Conservation (phyloP, 441 rosid species). For the Oxalis stricta region DNA sequence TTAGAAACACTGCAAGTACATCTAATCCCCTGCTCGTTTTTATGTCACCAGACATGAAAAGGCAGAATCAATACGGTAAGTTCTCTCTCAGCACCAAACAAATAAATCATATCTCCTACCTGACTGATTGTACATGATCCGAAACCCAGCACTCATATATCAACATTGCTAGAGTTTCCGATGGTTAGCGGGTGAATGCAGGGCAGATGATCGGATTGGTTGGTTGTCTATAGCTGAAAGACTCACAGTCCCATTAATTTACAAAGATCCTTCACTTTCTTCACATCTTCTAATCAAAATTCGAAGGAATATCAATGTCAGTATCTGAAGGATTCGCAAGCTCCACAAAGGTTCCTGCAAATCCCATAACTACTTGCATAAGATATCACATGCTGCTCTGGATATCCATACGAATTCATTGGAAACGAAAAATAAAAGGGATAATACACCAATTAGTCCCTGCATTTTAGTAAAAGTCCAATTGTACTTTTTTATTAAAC, state of each 20-base stretch:
- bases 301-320: constrained; percentile 45
- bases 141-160: constrained; percentile 16
- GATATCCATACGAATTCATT: too few species aligned
- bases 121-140: constrained; percentile 19
- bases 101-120: constrained; percentile 16
- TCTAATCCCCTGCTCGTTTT: neutral
- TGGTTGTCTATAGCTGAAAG: too few species aligned
- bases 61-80: neutral
- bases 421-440: too few species aligned
- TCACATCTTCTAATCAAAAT: constrained; percentile 31
- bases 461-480: too few species aligned
- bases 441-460: too few species aligned
- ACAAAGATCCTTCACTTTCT: too few species aligned
- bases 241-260: too few species aligned
- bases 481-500: too few species aligned
- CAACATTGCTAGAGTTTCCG: constrained; percentile 11
- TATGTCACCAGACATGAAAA: neutral
- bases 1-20: neutral
- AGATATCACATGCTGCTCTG: constrained; percentile 7
- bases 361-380: constrained; percentile 10
- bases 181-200: constrained; percentile 16
- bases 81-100: constrained; percentile 2
- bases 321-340: constrained; percentile 55
- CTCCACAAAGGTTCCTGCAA: constrained; percentile 57
- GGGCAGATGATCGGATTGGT: too few species aligned